Conservation (phyloP, 176 grass and related monocot species). For the Paspalum vaginatum region DNA sequence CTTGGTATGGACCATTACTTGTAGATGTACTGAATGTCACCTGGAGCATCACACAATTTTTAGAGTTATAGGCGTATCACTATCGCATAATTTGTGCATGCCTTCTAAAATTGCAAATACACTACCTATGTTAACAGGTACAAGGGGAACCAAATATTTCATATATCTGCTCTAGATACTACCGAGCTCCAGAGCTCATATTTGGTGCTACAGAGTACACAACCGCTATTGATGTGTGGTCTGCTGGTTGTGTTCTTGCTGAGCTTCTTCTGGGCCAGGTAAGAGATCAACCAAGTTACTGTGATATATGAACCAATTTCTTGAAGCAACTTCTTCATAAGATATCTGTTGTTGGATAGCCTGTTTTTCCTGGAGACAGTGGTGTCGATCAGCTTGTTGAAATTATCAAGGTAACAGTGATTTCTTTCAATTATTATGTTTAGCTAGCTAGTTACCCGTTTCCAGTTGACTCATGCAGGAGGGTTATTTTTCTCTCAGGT, state of each 20-base stretch:
- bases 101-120: slow-evolving; percentile 32
- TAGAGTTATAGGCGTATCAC: not conserved
- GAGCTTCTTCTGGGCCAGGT: slow-evolving; percentile 85
- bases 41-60: not conserved
- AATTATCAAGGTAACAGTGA: slow-evolving; percentile 73
- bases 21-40: slow-evolving; percentile 18
- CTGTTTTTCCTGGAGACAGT: slow-evolving; percentile 86
- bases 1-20: slow-evolving; percentile 57
- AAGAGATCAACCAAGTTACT: slow-evolving; percentile 30
- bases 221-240: slow-evolving; percentile 90
- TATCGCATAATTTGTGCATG: not conserved
- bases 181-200: slow-evolving; percentile 92
- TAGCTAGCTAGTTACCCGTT: slow-evolving; percentile 11
- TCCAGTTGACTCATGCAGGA: slow-evolving; percentile 25
- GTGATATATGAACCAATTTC: slow-evolving; percentile 30
- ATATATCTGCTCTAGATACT: slow-evolving; percentile 93
- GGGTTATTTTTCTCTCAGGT: slow-evolving; percentile 50
- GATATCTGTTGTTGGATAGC: slow-evolving; percentile 57
- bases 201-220: slow-evolving; percentile 92
- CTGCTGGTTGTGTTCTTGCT: slow-evolving; percentile 88
- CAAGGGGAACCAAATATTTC: slow-evolving; percentile 92
- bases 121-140: slow-evolving; percentile 52
- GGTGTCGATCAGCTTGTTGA: slow-evolving; percentile 87
- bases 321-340: slow-evolving; percentile 39
- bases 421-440: slow-evolving; percentile 22